Evolutionary conservation across 495 filamentous ascomycete genomes (phyloP).

Genomic region (Hyaloscypha hepaticicola): DNA sequence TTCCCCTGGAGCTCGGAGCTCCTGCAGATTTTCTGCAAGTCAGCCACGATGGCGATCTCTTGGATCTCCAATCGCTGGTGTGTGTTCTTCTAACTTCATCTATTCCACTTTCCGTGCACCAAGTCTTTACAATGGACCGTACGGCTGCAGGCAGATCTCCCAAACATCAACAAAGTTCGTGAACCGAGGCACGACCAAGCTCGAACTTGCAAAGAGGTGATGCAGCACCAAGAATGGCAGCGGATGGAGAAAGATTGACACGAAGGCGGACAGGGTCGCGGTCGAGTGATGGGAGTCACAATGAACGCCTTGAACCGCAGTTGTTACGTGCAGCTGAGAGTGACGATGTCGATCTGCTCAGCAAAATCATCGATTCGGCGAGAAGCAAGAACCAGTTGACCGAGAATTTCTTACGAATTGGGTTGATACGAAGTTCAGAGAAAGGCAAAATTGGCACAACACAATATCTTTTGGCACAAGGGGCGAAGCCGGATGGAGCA

Average conservation of each 20-base stretch:
- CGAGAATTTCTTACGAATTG: slow-evolving; percentile 52
- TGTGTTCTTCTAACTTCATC: neutral
- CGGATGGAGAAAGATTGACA: slow-evolving; percentile 7
- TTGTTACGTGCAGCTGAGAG: slow-evolving; percentile 52
- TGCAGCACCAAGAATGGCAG: slow-evolving; percentile 13
- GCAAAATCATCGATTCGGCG: slow-evolving; percentile 41
- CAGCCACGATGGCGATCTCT: neutral
- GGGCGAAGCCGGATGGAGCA: slow-evolving; percentile 45
- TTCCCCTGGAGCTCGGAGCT: neutral
- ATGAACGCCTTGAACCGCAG: slow-evolving; percentile 52
- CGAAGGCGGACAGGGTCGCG: slow-evolving; percentile 37
- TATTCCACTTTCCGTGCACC: neutral
- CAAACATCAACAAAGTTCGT: neutral
- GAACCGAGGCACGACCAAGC: neutral
- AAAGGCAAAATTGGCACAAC: slow-evolving; percentile 44
- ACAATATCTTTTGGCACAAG: slow-evolving; percentile 45
- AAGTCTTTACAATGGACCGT: neutral
- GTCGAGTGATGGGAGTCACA: slow-evolving; percentile 43
- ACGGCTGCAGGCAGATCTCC: neutral
- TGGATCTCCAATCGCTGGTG: neutral
- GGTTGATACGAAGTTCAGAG: slow-evolving; percentile 50
- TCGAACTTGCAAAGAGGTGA: neutral
- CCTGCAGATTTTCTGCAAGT: neutral
- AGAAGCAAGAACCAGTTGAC: slow-evolving; percentile 44
- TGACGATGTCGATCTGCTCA: slow-evolving; percentile 40